Percentiles rank a stretch among this genome's conserved stretches.
Conservation (phyloP, 1,284 basidiomycete species). For the Ustilago xerochloae region DNA sequence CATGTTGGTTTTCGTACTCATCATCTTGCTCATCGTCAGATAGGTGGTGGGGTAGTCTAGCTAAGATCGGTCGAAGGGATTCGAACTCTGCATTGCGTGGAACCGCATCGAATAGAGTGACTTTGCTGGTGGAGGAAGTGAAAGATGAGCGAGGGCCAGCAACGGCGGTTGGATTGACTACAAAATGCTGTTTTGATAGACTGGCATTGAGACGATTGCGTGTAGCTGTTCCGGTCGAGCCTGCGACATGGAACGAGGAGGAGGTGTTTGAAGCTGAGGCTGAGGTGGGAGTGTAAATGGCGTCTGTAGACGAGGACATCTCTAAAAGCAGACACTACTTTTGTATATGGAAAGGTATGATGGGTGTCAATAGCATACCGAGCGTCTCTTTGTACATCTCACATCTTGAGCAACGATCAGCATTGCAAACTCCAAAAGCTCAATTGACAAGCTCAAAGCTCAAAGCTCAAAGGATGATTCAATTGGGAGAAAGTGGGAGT, state of each 20-base stretch:
- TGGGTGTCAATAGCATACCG: not conserved
- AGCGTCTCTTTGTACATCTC: too few relatives aligned
- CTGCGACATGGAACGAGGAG: constrained; percentile 9
- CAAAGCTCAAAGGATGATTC: too few relatives aligned
- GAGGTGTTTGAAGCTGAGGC: not conserved
- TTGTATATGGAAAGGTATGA: not conserved
- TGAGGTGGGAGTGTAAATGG: not conserved
- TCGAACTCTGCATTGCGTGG: constrained; percentile 47
- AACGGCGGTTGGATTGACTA: constrained; percentile 20
- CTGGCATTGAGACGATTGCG: constrained; percentile 24
- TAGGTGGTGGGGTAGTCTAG: constrained; percentile 32
- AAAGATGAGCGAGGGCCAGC: too few relatives aligned
- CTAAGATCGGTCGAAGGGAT: constrained; percentile 53
- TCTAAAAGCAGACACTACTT: not conserved
- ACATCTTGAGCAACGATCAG: too few relatives aligned
- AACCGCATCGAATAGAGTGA: constrained; percentile 41
- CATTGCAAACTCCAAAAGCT: too few relatives aligned
- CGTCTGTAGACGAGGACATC: not conserved
- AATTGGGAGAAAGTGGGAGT: not conserved
- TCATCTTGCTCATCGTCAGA: constrained; percentile 4
- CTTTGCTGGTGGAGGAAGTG: constrained; percentile 2
- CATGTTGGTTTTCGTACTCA: not conserved
- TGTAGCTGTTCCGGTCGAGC: constrained; percentile 13
- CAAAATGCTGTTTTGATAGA: constrained; percentile 40
- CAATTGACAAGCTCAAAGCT: too few relatives aligned